phyloP scores from a whole-genome alignment of 371 early-diverging fungal genomes.

The Thermomucor indicae-seudaticae region DNA sequence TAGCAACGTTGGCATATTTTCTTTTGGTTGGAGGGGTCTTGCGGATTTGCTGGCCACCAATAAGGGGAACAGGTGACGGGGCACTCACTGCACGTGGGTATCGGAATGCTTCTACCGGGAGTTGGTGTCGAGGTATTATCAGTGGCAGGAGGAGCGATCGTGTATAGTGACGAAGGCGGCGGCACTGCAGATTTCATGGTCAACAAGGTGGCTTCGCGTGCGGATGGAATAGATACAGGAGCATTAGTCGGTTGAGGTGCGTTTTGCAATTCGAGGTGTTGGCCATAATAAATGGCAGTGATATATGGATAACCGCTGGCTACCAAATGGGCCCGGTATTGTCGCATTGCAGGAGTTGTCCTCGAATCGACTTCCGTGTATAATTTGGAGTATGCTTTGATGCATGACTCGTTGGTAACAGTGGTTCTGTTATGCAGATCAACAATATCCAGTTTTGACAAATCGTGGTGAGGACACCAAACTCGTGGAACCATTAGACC shows the following conservation, averaged over 20 bases:
- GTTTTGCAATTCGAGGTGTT: background rate
- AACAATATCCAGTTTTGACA: background rate
- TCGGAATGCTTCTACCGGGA: background rate
- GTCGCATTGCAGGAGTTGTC: conserved; percentile 37
- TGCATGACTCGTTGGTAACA: conserved; percentile 14
- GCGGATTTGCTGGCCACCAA: background rate
- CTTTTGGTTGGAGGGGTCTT: too few species aligned
- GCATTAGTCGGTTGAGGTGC: background rate
- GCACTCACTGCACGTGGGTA: conserved; percentile 2
- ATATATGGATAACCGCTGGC: conserved; percentile 4
- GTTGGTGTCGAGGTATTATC: background rate
- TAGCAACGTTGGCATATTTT: too few species aligned
- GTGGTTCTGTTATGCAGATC: background rate
- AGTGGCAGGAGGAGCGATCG: background rate
- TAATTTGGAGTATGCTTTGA: conserved; percentile 18
- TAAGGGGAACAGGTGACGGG: background rate
- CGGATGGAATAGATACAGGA: background rate
- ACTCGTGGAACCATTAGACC: background rate
- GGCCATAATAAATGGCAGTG: conserved; percentile 5
- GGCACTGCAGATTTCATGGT: background rate
- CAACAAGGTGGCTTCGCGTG: background rate
- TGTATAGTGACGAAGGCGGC: background rate
- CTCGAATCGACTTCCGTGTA: conserved; percentile 24
- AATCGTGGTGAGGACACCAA: background rate
- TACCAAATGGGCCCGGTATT: conserved; percentile 8